Conservation (phyloP, 2,329 filamentous ascomycete genomes). For the Fusarium falciforme region DNA sequence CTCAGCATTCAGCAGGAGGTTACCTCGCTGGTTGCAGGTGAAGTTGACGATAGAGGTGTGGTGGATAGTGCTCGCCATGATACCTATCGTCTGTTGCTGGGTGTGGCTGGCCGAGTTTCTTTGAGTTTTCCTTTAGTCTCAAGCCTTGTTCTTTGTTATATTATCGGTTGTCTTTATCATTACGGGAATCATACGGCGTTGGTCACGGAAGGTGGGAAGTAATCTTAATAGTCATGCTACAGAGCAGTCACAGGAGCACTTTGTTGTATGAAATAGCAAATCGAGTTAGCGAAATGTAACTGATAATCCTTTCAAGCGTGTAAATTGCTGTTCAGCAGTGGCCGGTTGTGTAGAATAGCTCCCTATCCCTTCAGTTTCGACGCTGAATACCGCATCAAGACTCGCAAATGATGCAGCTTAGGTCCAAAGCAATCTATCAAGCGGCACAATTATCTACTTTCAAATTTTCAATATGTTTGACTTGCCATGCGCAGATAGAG, state of each 20-base stretch:
- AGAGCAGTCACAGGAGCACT: not conserved
- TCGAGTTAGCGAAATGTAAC: not conserved
- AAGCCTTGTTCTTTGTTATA: not conserved
- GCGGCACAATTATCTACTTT: not conserved
- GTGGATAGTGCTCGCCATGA: constrained; percentile 59
- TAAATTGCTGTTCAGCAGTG: not conserved
- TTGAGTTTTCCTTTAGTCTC: not conserved
- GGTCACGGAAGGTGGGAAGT: not conserved
- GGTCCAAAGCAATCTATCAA: not conserved
- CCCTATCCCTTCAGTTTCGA: not conserved
- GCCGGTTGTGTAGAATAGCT: no score
- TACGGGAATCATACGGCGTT: not conserved
- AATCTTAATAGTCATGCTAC: not conserved
- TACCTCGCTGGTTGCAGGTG: constrained; percentile 57
- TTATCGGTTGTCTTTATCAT: not conserved
- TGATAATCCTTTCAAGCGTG: not conserved
- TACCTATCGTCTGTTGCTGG: constrained; percentile 55
- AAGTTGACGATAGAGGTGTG: constrained; percentile 60
- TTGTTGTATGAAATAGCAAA: not conserved
- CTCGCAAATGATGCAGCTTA: no score
- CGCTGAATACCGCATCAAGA: not conserved
- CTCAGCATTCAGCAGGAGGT: constrained; percentile 57
- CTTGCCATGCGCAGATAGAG: not conserved
- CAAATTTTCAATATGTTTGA: not conserved
- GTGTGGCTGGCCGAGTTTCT: constrained; percentile 47